A percentile compares a stretch with the other conserved stretches of the same genome.
Evolutionary conservation across 306 rosid species (phyloP).

Genomic region (Fragaria iinumae): DNA sequence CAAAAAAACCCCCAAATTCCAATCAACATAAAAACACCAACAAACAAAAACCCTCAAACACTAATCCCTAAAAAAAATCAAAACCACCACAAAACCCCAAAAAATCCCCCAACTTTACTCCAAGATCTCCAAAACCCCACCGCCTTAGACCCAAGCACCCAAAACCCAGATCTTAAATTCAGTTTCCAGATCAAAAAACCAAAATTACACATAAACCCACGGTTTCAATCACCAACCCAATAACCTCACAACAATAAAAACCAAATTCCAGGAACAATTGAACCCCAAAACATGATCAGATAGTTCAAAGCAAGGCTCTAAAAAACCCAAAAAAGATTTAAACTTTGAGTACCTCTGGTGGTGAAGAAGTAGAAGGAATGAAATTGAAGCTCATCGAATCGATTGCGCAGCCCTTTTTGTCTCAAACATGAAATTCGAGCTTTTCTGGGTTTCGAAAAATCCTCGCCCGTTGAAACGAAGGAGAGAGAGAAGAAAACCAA

Average conservation of each 20-base stretch:
- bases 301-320: not conserved
- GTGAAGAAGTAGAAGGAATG: constrained; percentile 74
- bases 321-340: constrained; percentile 6
- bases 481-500: constrained; percentile 18
- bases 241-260: constrained; percentile 20
- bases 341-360: constrained; percentile 50
- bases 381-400: constrained; percentile 62
- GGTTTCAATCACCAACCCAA: constrained; percentile 24
- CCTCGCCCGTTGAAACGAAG: constrained; percentile 98
- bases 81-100: constrained; percentile 35
- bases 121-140: constrained; percentile 31
- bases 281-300: constrained; percentile 31
- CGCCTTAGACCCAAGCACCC: constrained; percentile 29
- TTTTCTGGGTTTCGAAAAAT: constrained; percentile 74
- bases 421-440: constrained; percentile 34
- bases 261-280: constrained; percentile 17
- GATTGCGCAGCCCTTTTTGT: constrained; percentile 25
- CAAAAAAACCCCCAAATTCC: constrained; percentile 48
- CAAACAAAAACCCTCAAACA: constrained; percentile 24
- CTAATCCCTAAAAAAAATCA: constrained; percentile 7
- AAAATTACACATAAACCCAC: constrained; percentile 26
- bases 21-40: constrained; percentile 21
- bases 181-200: constrained; percentile 49
- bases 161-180: constrained; percentile 65
- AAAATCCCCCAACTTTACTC: constrained; percentile 28